These are phyloP conservation scores for Colletotrichum cereale DNA, from an alignment of 2,329 filamentous ascomycete genomes.

Conservation along the genomic window DNA sequence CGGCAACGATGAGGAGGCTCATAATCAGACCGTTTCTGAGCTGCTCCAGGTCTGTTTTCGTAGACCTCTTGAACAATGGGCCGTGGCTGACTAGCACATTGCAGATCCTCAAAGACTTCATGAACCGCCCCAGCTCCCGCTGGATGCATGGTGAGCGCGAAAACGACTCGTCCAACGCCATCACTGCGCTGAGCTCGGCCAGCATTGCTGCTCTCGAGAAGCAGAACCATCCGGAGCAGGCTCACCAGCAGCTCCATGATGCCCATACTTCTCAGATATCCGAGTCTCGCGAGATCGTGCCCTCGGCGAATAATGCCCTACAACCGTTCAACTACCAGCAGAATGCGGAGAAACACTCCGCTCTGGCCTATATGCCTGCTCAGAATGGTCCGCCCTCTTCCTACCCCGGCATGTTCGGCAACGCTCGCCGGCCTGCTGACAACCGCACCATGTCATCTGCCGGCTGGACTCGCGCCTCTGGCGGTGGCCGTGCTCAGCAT, in stretches of 20 bases:
- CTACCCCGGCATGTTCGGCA: slow-evolving; percentile 30
- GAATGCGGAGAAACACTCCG: slow-evolving; percentile 4
- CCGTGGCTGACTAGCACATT: background rate
- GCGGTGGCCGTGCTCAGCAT: slow-evolving; percentile 5
- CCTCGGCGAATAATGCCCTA: slow-evolving; percentile 22
- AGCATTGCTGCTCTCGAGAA: slow-evolving; percentile 37
- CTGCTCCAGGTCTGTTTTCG: slow-evolving; percentile 26
- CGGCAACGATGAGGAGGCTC: slow-evolving; percentile 35
- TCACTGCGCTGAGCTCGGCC: slow-evolving; percentile 25
- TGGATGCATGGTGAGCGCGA: slow-evolving; percentile 30
- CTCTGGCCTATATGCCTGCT: background rate
- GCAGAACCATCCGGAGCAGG: slow-evolving; percentile 13
- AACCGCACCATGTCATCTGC: slow-evolving; percentile 33
- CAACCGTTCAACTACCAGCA: slow-evolving; percentile 32
- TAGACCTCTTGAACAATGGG: background rate
- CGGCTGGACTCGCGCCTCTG: slow-evolving; percentile 30
- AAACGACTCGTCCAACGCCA: slow-evolving; percentile 15
- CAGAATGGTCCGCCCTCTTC: slow-evolving; percentile 19
- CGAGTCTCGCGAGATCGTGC: slow-evolving; percentile 9
- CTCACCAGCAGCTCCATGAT: background rate
- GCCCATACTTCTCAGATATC: background rate
- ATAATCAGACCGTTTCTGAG: slow-evolving; percentile 47
- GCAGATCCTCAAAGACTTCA: slow-evolving; percentile 29
- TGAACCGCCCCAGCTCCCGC: slow-evolving; percentile 25
- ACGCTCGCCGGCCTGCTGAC: slow-evolving; percentile 17